Conservation (phyloP, 164 flowering plant genomes). For the Kingdonia uniflora region DNA sequence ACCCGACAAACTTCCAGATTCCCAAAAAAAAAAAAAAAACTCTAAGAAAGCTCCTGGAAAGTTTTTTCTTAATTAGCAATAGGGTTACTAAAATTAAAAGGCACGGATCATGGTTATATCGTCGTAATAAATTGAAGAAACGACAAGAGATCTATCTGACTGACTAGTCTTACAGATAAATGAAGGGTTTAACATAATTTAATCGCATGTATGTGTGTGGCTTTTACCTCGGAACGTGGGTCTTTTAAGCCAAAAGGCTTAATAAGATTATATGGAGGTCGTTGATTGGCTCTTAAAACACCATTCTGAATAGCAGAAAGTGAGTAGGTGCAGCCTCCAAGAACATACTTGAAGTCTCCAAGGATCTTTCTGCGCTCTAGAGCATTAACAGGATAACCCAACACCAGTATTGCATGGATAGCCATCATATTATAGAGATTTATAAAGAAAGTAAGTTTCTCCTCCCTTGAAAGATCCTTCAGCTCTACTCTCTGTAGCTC, state of each 20-base stretch:
- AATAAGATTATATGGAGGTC: constrained; percentile 71
- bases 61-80: too few species aligned
- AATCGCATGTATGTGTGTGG: too few species aligned
- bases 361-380: constrained; percentile 56
- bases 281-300: constrained; percentile 61
- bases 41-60: too few species aligned
- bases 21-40: too few species aligned
- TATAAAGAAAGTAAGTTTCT: constrained; percentile 73
- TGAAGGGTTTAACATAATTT: too few species aligned
- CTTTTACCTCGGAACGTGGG: constrained; percentile 44
- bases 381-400: constrained; percentile 55
- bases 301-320: constrained; percentile 81
- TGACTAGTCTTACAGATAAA: too few species aligned
- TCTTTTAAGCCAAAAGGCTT: constrained; percentile 67
- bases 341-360: constrained; percentile 77
- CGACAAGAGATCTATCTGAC: too few species aligned
- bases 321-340: constrained; percentile 74
- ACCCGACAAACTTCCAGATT: too few species aligned
- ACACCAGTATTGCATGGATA: constrained; percentile 64
- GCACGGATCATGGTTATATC: too few species aligned
- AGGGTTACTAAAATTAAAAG: too few species aligned
- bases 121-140: too few species aligned
- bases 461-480: constrained; percentile 56
- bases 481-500: constrained; percentile 85
- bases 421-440: constrained; percentile 89